These are phyloP conservation scores for Begonia fuchsioides DNA, from an alignment of 306 rosid species.

Conservation along the genomic window DNA sequence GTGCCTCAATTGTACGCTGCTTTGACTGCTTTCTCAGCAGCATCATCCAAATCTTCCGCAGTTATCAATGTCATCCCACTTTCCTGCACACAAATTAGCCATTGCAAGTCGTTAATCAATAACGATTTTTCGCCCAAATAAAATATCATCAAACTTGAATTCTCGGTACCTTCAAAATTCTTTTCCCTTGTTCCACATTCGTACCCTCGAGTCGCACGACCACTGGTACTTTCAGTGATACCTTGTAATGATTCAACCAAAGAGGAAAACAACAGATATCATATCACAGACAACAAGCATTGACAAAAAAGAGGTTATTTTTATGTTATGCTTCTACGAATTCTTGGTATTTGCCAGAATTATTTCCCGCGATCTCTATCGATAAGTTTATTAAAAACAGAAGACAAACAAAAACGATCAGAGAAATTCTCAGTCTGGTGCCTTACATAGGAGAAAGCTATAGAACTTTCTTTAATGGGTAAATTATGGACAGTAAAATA, in stretches of 20 bases:
- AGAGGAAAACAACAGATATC: too few species aligned
- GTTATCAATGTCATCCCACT: constrained; percentile 80
- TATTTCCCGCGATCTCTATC: too few species aligned
- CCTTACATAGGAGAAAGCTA: too few species aligned
- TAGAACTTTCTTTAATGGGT: too few species aligned
- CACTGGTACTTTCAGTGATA: constrained; percentile 81
- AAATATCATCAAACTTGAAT: background rate
- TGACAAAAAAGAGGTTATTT: too few species aligned
- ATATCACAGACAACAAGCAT: too few species aligned
- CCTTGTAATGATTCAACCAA: constrained; percentile 47
- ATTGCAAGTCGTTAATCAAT: background rate
- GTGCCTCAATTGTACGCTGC: constrained; percentile 19
- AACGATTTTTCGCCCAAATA: constrained; percentile 4
- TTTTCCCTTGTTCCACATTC: constrained; percentile 87
- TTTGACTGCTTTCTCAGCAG: constrained; percentile 87
- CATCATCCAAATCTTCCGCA: constrained; percentile 96
- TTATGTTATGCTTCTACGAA: too few species aligned
- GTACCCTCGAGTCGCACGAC: constrained; percentile 97
- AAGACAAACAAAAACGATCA: too few species aligned
- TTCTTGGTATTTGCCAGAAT: too few species aligned
- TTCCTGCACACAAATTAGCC: constrained; percentile 47
- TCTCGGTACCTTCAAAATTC: constrained; percentile 56
- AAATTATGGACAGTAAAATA: too few species aligned
- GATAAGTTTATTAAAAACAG: too few species aligned
- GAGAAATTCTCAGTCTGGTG: too few species aligned